These are phyloP conservation scores for Eleusine coracana DNA, from an alignment of 176 grass and related monocot species.

Conservation along the genomic window DNA sequence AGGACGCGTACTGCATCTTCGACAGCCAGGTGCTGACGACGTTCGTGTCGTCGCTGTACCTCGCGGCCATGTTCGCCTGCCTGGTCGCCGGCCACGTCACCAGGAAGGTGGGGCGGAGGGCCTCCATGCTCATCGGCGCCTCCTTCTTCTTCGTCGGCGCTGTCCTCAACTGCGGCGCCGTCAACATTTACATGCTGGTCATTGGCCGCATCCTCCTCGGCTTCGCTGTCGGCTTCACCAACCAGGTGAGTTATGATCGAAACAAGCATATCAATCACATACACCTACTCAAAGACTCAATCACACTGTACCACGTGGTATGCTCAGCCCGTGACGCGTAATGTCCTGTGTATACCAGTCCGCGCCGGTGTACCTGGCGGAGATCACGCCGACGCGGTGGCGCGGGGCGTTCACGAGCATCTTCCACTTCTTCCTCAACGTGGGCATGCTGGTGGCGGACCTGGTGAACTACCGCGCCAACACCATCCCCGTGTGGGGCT, in stretches of 20 bases:
- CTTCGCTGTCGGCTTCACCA: constrained; percentile 89
- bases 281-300: too few species aligned
- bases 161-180: constrained; percentile 62
- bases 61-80: constrained; percentile 67
- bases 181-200: constrained; percentile 81
- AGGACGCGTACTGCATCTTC: constrained; percentile 78
- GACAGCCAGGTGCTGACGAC: constrained; percentile 72
- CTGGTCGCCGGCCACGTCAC: constrained; percentile 71
- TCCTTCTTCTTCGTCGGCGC: constrained; percentile 66
- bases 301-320: neutral
- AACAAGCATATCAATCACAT: neutral
- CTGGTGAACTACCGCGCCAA: constrained; percentile 66
- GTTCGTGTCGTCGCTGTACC: constrained; percentile 86
- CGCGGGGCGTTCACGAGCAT: constrained; percentile 75
- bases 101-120: constrained; percentile 50
- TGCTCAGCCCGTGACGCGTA: neutral
- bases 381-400: constrained; percentile 71
- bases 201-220: constrained; percentile 82
- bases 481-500: constrained; percentile 57
- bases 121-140: constrained; percentile 77
- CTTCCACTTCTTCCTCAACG: constrained; percentile 73
- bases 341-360: neutral
- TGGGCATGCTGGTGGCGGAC: constrained; percentile 71
- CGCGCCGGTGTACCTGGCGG: constrained; percentile 76
- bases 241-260: constrained; percentile 26